Base-by-base conservation (phyloP, 805 yeast species). In the Teunomyces funiuensis region DNA sequence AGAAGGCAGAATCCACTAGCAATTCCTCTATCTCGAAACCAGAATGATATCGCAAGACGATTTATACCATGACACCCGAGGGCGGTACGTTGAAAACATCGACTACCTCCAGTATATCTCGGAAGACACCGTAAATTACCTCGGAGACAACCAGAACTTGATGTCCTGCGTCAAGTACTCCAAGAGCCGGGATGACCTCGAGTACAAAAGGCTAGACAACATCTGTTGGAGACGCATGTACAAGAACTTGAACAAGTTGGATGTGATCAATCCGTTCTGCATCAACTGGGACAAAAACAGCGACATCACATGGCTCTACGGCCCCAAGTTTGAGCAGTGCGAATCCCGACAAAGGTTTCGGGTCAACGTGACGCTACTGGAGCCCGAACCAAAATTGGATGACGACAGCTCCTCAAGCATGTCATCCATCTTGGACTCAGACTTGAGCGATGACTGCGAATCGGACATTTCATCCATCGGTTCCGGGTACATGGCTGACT, bases 211-310 rank as follows among this genome's bases (percentile, higher is more conserved):
- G 9, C 50, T 70, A 10, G 58, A 58, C 28, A 69, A 70, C 44
- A 55, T 60, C 0, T 56, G 70, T 34, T 70, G 76, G 76, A 60
- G 76, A 43, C 49, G 73, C 38, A 58, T 64, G 52, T 49, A 49
- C 43, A 66, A 68, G 47, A 63, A 63, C 40, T 45, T 64, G 33
- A 39, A 52, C 28, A 22, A 50, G 5, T 53, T 70, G 16, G 33
- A 39, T 13, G 69, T 63, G 39, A 44, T 71, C 6, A 54, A 66
- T 40, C 82, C 83, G 1, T 57, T 63, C 4, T 45, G 47, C 26
- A 76, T 77, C 29, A 77, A 77, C 55, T 77, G 83, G 83, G 69
- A 65, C 50, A 77, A 77, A 51, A 69, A 63, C 42, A 73, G 74
- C 44, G 83, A 77, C 51, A 69, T 75, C 36, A 77, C 81, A 3